A percentile compares a stretch with the other conserved stretches of the same genome.
Evolutionary conservation across 371 early-diverging fungal species (phyloP).

Genomic region (Mucor saturninus): DNA sequence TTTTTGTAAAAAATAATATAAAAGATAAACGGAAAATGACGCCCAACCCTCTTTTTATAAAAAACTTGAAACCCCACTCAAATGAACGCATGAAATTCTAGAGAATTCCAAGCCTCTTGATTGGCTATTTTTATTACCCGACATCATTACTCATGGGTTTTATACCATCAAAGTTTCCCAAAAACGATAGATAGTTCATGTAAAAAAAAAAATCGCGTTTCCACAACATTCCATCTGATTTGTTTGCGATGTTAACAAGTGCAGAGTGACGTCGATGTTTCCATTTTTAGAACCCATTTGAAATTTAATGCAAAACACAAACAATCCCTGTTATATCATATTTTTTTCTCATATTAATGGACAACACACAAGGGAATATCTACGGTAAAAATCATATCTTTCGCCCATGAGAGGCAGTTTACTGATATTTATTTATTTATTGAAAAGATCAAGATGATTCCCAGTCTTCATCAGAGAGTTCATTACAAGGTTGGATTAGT

Average conservation of each 20-base stretch:
- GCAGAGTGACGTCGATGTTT: no score
- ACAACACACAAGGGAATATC: constrained; percentile 6
- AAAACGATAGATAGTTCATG: background rate
- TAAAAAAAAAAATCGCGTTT: background rate
- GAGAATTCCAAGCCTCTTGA: constrained; percentile 10
- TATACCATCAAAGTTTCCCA: background rate
- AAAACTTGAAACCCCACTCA: constrained; percentile 3
- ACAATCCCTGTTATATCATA: background rate
- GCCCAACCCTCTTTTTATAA: constrained; percentile 10
- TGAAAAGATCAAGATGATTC: constrained; percentile 4
- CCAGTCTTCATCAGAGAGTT: constrained; percentile 24
- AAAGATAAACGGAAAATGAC: background rate
- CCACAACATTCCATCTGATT: background rate
- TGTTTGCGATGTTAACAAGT: background rate
- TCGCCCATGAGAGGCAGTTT: background rate
- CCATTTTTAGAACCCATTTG: no score
- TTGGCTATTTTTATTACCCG: constrained; percentile 14
- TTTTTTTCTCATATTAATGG: background rate
- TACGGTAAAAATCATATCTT: constrained; percentile 3
- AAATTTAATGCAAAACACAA: constrained; percentile 2
- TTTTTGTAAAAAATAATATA: background rate
- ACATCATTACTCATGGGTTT: constrained; percentile 15
- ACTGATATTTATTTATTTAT: no score
- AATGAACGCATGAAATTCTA: constrained; percentile 21
- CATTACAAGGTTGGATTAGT: constrained; percentile 74